A percentile compares a stretch with the other conserved stretches of the same genome.
phyloP scores from a whole-genome alignment of 73 alveolate genomes.

The Durusdinium trenchii region DNA sequence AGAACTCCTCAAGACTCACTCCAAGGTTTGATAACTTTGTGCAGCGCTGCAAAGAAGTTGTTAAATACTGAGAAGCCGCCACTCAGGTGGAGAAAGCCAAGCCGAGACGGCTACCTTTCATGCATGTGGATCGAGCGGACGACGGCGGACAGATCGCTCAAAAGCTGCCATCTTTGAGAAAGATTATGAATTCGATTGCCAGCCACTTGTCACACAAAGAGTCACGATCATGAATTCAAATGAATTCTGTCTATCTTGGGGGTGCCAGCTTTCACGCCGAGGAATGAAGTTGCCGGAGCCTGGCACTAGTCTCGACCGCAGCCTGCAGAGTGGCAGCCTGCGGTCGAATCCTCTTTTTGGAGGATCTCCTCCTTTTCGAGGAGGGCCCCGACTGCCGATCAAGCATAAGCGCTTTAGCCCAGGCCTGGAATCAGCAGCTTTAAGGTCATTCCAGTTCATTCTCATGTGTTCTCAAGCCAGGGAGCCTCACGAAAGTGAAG shows the following conservation, averaged over 20 bases:
- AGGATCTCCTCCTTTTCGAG: conserved; percentile 74
- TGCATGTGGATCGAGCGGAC: conserved; percentile 69
- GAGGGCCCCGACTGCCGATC: conserved; percentile 74
- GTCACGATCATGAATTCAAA: neutral
- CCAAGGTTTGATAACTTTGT: no score
- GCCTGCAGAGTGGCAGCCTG: conserved; percentile 39
- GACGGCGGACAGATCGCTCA: conserved; percentile 46
- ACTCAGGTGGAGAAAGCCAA: conserved; percentile 14
- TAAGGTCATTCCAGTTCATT: neutral
- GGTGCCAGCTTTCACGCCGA: neutral
- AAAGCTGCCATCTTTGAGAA: conserved; percentile 68
- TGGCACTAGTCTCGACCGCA: neutral
- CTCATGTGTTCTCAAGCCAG: neutral
- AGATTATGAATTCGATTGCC: conserved; percentile 39
- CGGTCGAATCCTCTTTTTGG: conserved; percentile 83
- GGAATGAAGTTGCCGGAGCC: conserved; percentile 59
- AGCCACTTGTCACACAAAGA: neutral
- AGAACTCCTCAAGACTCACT: no score
- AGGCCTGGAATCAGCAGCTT: neutral
- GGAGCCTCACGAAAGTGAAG: conserved; percentile 15
- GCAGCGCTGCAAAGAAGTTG: no score
- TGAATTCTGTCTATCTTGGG: neutral
- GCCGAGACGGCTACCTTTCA: conserved; percentile 85
- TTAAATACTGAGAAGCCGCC: no score
- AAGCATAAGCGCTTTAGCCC: conserved; percentile 25